phyloP scores from a whole-genome alignment of 768 basidiomycete species.

The Rhizopogon vesiculosus region DNA sequence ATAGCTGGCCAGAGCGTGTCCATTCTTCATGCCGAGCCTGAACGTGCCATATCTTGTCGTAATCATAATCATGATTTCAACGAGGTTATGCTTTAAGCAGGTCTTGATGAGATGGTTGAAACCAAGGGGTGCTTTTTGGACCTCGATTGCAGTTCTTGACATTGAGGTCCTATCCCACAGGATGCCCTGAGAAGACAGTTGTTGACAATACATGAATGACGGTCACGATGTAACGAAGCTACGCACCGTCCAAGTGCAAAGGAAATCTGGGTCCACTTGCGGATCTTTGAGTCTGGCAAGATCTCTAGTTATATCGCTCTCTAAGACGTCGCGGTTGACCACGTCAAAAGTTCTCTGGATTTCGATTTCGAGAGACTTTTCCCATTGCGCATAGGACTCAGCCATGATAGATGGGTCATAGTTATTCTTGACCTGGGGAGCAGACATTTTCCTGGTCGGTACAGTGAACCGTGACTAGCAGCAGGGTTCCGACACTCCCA shows the following conservation, averaged over 20 bases:
- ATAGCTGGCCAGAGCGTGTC: constrained; percentile 11
- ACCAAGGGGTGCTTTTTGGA: background rate
- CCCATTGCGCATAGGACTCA: background rate
- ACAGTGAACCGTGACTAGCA: constrained; percentile 25
- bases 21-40: background rate
- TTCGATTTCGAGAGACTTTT: background rate
- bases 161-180: background rate
- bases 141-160: background rate
- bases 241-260: background rate
- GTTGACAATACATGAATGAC: background rate
- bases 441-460: background rate
- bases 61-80: background rate
- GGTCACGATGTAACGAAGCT: background rate
- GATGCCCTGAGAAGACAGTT: background rate
- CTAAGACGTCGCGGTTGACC: background rate
- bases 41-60: background rate
- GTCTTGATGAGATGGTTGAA: background rate
- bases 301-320: background rate
- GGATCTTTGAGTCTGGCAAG: background rate
- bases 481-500: constrained; percentile 16
- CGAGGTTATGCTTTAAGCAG: background rate
- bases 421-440: background rate
- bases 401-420: background rate
- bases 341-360: background rate
- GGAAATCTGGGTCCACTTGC: background rate